These are phyloP conservation scores for Tetrastigma voinierianum DNA, from an alignment of 164 flowering plant genomes.

Conservation along the genomic window DNA sequence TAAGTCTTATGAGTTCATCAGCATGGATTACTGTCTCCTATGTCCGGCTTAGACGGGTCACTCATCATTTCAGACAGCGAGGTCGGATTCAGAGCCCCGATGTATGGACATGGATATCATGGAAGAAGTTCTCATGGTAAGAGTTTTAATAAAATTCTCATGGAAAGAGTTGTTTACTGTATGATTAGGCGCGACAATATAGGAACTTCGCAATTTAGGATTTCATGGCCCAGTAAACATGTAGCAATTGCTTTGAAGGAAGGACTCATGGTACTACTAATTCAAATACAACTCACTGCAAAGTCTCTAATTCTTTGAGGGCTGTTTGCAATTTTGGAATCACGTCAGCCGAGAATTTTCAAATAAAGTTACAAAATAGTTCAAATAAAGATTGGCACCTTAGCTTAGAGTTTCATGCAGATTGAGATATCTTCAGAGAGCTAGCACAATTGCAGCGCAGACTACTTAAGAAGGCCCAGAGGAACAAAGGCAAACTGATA, in stretches of 20 bases:
- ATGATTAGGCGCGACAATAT: background rate
- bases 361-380: no score
- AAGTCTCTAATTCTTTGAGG: background rate
- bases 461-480: no score
- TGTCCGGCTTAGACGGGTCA: no score
- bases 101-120: slow-evolving; percentile 96
- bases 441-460: slow-evolving; percentile 92
- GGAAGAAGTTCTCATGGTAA: slow-evolving; percentile 88
- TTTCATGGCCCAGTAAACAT: slow-evolving; percentile 87
- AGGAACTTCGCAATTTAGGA: no score
- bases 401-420: slow-evolving; percentile 24
- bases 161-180: slow-evolving; percentile 37
- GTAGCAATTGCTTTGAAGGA: slow-evolving; percentile 94
- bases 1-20: no score
- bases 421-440: slow-evolving; percentile 98
- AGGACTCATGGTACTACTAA: slow-evolving; percentile 84
- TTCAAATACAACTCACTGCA: background rate
- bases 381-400: no score
- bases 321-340: no score
- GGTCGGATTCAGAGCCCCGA: slow-evolving; percentile 96
- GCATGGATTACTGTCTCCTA: no score
- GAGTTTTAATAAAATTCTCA: slow-evolving; percentile 82
- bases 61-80: slow-evolving; percentile 93
- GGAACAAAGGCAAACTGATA: no score
- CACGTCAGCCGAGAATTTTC: no score